Percentiles rank a stretch among this genome's conserved stretches.
phyloP scores from a whole-genome alignment of 2,329 filamentous ascomycete species.

The Colletotrichum graminicola region DNA sequence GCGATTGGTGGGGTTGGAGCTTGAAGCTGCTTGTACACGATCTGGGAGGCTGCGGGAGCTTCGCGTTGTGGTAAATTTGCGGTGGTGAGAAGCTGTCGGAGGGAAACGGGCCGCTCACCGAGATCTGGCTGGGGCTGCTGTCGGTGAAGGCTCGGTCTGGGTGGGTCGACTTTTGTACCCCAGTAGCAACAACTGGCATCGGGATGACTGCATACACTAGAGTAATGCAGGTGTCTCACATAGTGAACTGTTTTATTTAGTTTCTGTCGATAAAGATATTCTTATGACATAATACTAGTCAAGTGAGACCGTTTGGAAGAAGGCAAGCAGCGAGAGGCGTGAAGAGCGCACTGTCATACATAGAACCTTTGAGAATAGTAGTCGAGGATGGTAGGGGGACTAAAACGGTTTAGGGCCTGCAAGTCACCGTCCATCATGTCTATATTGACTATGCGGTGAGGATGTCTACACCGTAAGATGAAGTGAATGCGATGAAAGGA shows the following conservation, averaged over 20 bases:
- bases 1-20: conserved; percentile 15
- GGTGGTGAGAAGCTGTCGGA: conserved; percentile 26
- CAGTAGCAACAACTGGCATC: neutral
- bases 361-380: no score
- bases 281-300: conserved; percentile 13
- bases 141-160: conserved; percentile 18
- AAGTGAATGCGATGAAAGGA: conserved; percentile 27
- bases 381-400: neutral
- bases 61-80: conserved; percentile 32
- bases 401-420: no score
- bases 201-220: neutral
- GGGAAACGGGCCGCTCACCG: conserved; percentile 39
- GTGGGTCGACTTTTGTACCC: neutral
- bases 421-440: neutral
- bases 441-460: neutral
- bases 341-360: neutral
- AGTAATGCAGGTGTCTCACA: neutral
- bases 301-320: conserved; percentile 6
- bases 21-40: conserved; percentile 42
- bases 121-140: neutral
- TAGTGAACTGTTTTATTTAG: neutral
- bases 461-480: neutral
- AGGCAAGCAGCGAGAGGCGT: conserved; percentile 8
- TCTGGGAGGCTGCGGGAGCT: conserved; percentile 45
- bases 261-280: neutral